Base-by-base conservation (phyloP, 2,329 filamentous ascomycete species). In the Sporothrix schenckii region DNA sequence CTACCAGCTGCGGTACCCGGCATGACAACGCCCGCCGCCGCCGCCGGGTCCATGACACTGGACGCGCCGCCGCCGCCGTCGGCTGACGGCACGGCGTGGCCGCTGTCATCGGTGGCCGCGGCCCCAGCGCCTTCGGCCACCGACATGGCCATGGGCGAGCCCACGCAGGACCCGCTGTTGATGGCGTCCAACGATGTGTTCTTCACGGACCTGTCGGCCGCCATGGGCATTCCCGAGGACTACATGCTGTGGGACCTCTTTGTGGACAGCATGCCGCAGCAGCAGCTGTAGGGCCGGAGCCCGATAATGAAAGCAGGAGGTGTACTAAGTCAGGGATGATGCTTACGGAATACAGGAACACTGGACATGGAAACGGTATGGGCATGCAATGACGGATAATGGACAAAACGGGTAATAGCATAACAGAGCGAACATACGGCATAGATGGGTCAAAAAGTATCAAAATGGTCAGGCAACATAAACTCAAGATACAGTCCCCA, bases 191-290 rank as follows among this genome's bases (percentile, higher is more conserved):
- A 41, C 44, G 53, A 66, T 21, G 50, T 66, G 44, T 30, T 61
- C 27, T 65, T 69, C 24, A 47, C 70, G 3, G 70, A 72, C 14
- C 24, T 72, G 34, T 53, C 71, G 24, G 41, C 66, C n/a, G 52
- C 56, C 44, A 61, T 71, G 71, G 72, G 70, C 58, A 24, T 72
- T 44, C 56, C 72, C 6, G 69, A 69, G 1, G 72, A 72, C 49
- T 67, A 66, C 39, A 61, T 72, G 63, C 69, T 72, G 14, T 72
- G 72, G 70, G 70, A 72, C 39, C 52, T 69, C 21, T 71, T 72
- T 3, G 27, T 71, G 1, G 54, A 69, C 11, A 30, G 54, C 4
- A 5, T 54, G 30, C 67, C 56, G 19, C 67, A 66, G 61, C 6
- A 24, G 44, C 60, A 65, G 44, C 7, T 61, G 16, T 58, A 41